phyloP scores from a whole-genome alignment of 2,329 filamentous ascomycete species.

The Colletotrichum navitas region DNA sequence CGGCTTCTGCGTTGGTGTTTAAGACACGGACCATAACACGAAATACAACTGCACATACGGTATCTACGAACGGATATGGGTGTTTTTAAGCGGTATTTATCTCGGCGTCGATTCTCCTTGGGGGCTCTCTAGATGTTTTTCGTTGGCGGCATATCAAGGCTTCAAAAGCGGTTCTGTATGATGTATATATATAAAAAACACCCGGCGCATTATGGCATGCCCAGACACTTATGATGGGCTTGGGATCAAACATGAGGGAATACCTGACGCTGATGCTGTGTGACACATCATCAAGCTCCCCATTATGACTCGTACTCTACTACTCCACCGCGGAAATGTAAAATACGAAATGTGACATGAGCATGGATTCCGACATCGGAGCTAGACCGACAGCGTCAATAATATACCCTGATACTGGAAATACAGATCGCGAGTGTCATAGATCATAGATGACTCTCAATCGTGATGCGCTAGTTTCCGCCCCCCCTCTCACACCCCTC shows the following conservation, averaged over 20 bases:
- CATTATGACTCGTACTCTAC: neutral
- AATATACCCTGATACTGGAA: no score
- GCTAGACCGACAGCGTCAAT: neutral
- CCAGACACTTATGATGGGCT: neutral
- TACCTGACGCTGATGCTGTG: neutral
- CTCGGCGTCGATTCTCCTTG: slow-evolving; percentile 28
- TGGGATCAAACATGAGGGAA: neutral
- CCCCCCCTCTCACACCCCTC: no score
- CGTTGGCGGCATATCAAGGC: slow-evolving; percentile 19
- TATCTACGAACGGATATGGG: slow-evolving; percentile 28
- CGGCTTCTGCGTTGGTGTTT: slow-evolving; percentile 66
- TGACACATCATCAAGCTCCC: neutral
- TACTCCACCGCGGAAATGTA: neutral
- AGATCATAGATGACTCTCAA: no score
- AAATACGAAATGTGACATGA: neutral
- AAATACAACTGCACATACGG: slow-evolving; percentile 14
- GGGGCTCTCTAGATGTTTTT: slow-evolving; percentile 24
- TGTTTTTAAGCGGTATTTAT: slow-evolving; percentile 33
- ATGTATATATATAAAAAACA: neutral
- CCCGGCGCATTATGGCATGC: slow-evolving; percentile 25
- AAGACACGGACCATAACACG: neutral
- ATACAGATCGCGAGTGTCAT: no score
- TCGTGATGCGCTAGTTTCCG: neutral
- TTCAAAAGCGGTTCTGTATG: slow-evolving; percentile 1
- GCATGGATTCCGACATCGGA: slow-evolving; percentile 2